phyloP scores from a whole-genome alignment of 2,329 filamentous ascomycete genomes.

The Penicillium sp. region DNA sequence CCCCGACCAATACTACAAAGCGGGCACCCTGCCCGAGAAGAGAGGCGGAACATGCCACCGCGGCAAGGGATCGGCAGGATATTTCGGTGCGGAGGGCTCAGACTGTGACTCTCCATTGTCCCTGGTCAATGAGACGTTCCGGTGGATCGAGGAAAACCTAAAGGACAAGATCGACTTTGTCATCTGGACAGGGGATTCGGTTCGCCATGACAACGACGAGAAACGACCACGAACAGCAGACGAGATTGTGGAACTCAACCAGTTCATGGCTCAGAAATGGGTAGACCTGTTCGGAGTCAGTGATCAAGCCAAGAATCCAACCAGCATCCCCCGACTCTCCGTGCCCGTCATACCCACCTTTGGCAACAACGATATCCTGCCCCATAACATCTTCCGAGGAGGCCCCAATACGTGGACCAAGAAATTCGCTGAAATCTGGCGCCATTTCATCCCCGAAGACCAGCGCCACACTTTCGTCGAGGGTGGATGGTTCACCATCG shows the following conservation, averaged over 20 bases:
- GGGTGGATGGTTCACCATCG: constrained; percentile 93
- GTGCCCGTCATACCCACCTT: constrained; percentile 88
- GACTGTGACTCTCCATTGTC: constrained; percentile 85
- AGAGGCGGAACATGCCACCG: constrained; percentile 72
- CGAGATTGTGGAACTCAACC: constrained; percentile 80
- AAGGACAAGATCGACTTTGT: constrained; percentile 85
- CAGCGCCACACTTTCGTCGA: constrained; percentile 90
- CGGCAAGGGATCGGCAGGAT: constrained; percentile 75
- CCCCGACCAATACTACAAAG: constrained; percentile 85
- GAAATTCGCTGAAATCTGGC: constrained; percentile 79
- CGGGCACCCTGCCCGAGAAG: constrained; percentile 72
- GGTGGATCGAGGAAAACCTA: constrained; percentile 82
- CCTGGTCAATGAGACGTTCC: constrained; percentile 85
- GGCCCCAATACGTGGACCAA: constrained; percentile 89
- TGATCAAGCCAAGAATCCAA: constrained; percentile 50
- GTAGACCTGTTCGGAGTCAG: constrained; percentile 69
- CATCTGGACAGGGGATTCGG: constrained; percentile 90
- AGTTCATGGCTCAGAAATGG: constrained; percentile 76
- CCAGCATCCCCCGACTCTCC: constrained; percentile 61
- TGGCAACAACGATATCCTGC: constrained; percentile 96
- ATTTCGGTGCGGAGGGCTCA: constrained; percentile 82
- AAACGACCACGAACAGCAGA: constrained; percentile 73
- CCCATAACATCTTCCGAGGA: constrained; percentile 87
- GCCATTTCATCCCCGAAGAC: constrained; percentile 84
- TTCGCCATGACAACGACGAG: constrained; percentile 88